A percentile compares a stretch with the other conserved stretches of the same genome.
Conservation (phyloP, 192 early-diverging fungal genomes). For the Coemansia sp. region DNA sequence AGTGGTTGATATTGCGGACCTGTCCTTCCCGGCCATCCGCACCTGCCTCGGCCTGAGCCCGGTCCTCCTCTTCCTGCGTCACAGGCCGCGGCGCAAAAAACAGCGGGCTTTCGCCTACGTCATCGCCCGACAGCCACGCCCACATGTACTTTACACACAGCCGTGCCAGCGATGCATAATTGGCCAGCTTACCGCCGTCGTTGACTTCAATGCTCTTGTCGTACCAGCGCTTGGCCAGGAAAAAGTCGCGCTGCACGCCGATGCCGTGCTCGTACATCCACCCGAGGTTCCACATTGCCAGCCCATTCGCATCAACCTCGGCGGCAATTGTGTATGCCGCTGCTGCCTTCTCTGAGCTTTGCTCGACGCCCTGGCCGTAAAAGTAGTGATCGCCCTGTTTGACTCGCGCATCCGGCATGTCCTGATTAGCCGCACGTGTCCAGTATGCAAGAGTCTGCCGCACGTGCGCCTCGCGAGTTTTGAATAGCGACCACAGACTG, state of each 20-base stretch:
- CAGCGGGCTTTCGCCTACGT: conserved; percentile 55
- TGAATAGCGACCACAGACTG: conserved; percentile 14
- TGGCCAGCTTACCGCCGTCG: conserved; percentile 76
- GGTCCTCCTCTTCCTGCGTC: conserved; percentile 13
- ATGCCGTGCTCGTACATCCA: conserved; percentile 96
- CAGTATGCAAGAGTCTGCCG: conserved; percentile 81
- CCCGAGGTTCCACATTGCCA: conserved; percentile 96
- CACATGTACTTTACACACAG: conserved; percentile 66
- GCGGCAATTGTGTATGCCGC: conserved; percentile 84
- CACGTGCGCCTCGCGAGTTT: conserved; percentile 6
- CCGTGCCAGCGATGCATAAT: conserved; percentile 71
- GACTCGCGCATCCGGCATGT: conserved; percentile 83
- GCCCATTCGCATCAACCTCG: conserved; percentile 65
- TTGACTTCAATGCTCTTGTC: conserved; percentile 79
- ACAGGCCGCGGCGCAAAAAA: conserved; percentile 47
- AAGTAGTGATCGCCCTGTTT: conserved; percentile 95
- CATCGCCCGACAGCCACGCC: conserved; percentile 62
- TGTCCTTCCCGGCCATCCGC: conserved; percentile 2
- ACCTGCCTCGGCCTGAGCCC: conserved; percentile 21
- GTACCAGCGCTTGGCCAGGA: conserved; percentile 92
- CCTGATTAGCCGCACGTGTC: conserved; percentile 93
- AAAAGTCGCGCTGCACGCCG: conserved; percentile 86
- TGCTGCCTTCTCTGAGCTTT: conserved; percentile 72
- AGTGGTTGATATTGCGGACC: neutral
- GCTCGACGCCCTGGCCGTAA: conserved; percentile 71